A percentile compares a stretch with the other conserved stretches of the same genome.
Evolutionary conservation across 371 early-diverging fungal genomes (phyloP).

Genomic region (Quaeritorhiza haematococci): DNA sequence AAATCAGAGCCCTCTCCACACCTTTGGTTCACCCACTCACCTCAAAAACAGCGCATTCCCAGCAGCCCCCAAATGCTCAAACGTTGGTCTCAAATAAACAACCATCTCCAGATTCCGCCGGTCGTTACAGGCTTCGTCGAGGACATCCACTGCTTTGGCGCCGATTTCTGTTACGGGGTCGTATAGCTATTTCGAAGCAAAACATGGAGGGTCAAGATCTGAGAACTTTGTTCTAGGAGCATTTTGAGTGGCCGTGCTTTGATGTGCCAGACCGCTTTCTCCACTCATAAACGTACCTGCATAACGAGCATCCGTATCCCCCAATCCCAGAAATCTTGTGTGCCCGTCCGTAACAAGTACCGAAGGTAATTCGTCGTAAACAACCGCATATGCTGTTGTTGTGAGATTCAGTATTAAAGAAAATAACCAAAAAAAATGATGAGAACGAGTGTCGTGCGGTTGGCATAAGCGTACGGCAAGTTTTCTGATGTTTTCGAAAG

Average conservation of each 20-base stretch:
- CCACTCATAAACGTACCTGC: conserved; percentile 38
- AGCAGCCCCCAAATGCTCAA: conserved; percentile 69
- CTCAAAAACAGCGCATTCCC: conserved; percentile 65
- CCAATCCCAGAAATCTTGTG: conserved; percentile 69
- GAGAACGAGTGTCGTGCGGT: no score
- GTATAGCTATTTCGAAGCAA: conserved; percentile 54
- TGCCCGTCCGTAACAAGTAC: conserved; percentile 52
- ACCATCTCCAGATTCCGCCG: conserved; percentile 61
- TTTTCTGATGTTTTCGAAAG: no score
- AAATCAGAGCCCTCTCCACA: not conserved
- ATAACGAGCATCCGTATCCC: conserved; percentile 60
- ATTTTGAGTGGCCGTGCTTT: no score
- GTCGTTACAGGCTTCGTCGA: conserved; percentile 70
- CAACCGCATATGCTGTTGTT: conserved; percentile 56
- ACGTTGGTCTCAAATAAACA: conserved; percentile 62
- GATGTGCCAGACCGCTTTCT: not conserved
- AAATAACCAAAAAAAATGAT: no score
- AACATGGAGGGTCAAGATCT: not conserved
- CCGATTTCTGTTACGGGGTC: conserved; percentile 73
- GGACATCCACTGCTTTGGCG: conserved; percentile 63
- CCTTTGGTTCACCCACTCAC: conserved; percentile 10
- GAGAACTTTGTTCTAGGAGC: no score
- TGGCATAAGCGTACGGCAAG: no score
- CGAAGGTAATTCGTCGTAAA: conserved; percentile 73
- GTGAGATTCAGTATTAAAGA: not conserved